Conservation (phyloP, 202 grass and related monocot species). For the Dendrocalamus latiflorus region DNA sequence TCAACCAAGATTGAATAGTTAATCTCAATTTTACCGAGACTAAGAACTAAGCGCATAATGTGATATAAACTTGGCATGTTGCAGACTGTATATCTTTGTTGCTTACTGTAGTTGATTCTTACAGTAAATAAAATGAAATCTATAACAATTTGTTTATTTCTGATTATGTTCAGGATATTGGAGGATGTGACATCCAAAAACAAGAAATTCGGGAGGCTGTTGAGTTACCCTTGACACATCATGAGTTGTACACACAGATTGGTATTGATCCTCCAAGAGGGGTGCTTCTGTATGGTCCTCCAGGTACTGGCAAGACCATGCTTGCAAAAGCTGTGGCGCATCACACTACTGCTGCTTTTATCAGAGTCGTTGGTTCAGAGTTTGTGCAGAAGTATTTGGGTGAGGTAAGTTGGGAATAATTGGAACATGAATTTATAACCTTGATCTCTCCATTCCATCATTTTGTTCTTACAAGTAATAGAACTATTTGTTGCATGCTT, state of each 20-base stretch:
- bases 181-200: slow-evolving; percentile 85
- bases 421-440: background rate
- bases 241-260: too few species aligned
- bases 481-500: background rate
- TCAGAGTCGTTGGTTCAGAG: slow-evolving; percentile 85
- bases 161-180: slow-evolving; percentile 65
- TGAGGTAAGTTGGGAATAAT: slow-evolving; percentile 50
- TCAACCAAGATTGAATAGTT: background rate
- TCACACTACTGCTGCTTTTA: too few species aligned
- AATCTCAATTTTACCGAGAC: background rate
- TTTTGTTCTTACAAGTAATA: background rate
- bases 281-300: too few species aligned
- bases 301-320: too few species aligned
- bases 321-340: too few species aligned
- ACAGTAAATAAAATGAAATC: background rate
- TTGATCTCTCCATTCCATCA: background rate
- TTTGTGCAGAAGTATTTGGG: slow-evolving; percentile 98
- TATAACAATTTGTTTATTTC: background rate
- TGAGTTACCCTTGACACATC: too few species aligned
- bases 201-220: too few species aligned
- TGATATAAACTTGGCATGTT: background rate
- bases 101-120: background rate
- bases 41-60: background rate
- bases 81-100: background rate
- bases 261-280: too few species aligned